phyloP scores from a whole-genome alignment of 768 basidiomycete species.

The Suillus brevipes region DNA sequence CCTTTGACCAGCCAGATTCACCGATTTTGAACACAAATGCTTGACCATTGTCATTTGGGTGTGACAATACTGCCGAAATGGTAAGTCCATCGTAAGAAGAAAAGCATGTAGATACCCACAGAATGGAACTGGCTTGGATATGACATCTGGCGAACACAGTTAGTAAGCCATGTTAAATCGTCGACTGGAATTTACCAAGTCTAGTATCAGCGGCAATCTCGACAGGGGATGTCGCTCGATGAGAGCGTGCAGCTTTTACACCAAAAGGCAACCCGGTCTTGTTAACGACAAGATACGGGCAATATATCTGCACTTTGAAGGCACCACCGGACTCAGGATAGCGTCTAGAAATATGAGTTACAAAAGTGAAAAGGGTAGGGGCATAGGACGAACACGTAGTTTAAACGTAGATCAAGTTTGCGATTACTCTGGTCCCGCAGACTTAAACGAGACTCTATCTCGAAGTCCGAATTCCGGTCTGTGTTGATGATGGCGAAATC shows the following conservation, averaged over 20 bases:
- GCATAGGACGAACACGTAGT: slow-evolving; percentile 74
- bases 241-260: slow-evolving; percentile 62
- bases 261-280: slow-evolving; percentile 87
- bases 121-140: slow-evolving; percentile 68
- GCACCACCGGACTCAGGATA: slow-evolving; percentile 92
- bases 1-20: slow-evolving; percentile 90
- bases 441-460: slow-evolving; percentile 69
- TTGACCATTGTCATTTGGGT: slow-evolving; percentile 74
- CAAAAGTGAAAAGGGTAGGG: not conserved
- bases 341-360: slow-evolving; percentile 42
- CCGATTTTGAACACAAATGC: slow-evolving; percentile 81
- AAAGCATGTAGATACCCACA: slow-evolving; percentile 50
- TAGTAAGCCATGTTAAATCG: slow-evolving; percentile 8
- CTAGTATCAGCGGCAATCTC: slow-evolving; percentile 84
- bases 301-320: slow-evolving; percentile 93
- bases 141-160: slow-evolving; percentile 36
- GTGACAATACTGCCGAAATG: slow-evolving; percentile 71
- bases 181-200: slow-evolving; percentile 44
- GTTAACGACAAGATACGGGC: slow-evolving; percentile 88
- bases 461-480: slow-evolving; percentile 87
- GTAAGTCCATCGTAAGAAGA: slow-evolving; percentile 9
- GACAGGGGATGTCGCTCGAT: slow-evolving; percentile 61
- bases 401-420: slow-evolving; percentile 80
- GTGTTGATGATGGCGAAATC: slow-evolving; percentile 98
- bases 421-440: slow-evolving; percentile 73